phyloP scores from a whole-genome alignment of 805 yeast species.

The Myxozyma nipponensis region DNA sequence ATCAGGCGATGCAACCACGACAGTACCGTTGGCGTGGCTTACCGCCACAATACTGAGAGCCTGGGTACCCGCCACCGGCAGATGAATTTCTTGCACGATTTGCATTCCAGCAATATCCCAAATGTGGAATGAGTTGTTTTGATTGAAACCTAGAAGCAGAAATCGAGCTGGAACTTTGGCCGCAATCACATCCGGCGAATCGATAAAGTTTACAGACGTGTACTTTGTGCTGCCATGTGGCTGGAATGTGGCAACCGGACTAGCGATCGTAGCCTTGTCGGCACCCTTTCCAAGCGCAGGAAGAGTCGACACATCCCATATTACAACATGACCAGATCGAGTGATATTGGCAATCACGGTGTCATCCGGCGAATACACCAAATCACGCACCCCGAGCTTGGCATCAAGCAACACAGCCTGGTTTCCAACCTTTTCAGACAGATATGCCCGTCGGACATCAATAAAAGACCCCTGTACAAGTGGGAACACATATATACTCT shows the following conservation, averaged over 20 bases:
- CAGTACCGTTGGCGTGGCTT: constrained; percentile 10
- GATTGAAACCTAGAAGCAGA: constrained; percentile 22
- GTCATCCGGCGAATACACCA: constrained; percentile 22
- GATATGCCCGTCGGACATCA: constrained; percentile 18
- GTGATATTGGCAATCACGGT: constrained; percentile 13
- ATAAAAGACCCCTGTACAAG: constrained; percentile 11
- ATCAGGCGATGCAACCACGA: constrained; percentile 21
- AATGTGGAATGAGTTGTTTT: constrained; percentile 25
- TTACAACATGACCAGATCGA: constrained; percentile 9
- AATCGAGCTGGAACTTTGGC: constrained; percentile 21
- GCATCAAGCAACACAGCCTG: constrained; percentile 15
- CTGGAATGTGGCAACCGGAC: constrained; percentile 8
- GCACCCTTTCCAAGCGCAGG: constrained; percentile 17
- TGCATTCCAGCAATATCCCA: constrained; percentile 14
- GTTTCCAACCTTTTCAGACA: constrained; percentile 10
- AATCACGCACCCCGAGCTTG: constrained; percentile 13
- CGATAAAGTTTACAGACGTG: constrained; percentile 15
- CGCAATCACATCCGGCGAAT: constrained; percentile 10
- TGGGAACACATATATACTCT: constrained; percentile 19
- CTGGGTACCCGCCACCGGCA: constrained; percentile 8
- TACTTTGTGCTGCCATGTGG: constrained; percentile 20
- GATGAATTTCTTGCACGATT: constrained; percentile 20
- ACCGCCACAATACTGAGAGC: constrained; percentile 6
- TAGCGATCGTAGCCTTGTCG: constrained; percentile 14
- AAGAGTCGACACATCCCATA: constrained; percentile 16